Base-by-base conservation (phyloP, 495 filamentous ascomycete genomes). In the Hapsidospora chrysogenum region DNA sequence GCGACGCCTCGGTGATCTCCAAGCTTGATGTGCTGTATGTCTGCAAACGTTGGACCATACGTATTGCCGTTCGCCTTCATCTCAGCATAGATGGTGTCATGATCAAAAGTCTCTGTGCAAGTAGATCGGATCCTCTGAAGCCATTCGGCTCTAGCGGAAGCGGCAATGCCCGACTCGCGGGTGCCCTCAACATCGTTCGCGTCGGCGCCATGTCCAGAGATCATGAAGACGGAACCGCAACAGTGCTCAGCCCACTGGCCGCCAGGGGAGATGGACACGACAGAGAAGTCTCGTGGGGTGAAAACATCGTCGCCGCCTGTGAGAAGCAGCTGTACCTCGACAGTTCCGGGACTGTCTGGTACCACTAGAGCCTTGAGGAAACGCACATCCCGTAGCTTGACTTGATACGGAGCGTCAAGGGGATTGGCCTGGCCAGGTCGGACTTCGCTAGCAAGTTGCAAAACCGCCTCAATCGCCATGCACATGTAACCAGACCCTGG, bases 401-500 rank as follows among this genome's bases (percentile, higher is more conserved):
- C n/a, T 54, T 56, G 14, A 50, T 29, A 8, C 35, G 36, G 16
- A 56, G 10, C 11, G 47, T 25, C 33, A 34, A 46, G 33, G 51
- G 50, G 2, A 47, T 42, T 25, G 41, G 42, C 21, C 30, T 20
- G 14, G 30, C 1, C 16, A n/a, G n/a, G n/a, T n/a, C n/a, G 30
- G 15, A 36, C 31, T 1, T 37, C 47, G 13, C 39, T 47, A 15
- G 47, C 40, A 0, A 54, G 2, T 20, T 59, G 53, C 14, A 40
- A 32, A 13, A 62, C 45, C 1, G 63, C 66, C 36, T 67, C 63
- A 3, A 53, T 49, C n/a, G 50, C 57, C 63, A 69, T 69, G 14
- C 53, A 49, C 17, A 69, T 33, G 37, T 55, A 69, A 1, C 53
- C 62, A 0, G 64, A 48, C 9, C 39, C 50, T 0, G 68, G 69